A percentile compares a stretch with the other conserved stretches of the same genome.
phyloP scores from a whole-genome alignment of 345 rosid species.

The Cardamine occulta region DNA sequence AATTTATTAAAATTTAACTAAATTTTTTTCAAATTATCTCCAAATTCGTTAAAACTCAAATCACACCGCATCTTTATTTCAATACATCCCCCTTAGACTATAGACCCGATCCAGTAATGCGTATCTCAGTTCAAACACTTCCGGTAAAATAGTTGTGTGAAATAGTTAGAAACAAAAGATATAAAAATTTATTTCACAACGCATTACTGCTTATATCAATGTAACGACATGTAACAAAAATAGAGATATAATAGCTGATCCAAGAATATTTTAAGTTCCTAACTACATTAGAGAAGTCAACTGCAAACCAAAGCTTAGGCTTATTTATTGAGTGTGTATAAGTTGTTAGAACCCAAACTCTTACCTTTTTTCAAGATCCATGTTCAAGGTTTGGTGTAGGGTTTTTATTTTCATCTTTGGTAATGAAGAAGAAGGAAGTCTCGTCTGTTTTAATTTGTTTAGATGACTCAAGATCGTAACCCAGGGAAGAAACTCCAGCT shows the following conservation, averaged over 20 bases:
- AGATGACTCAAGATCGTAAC: conserved; percentile 75
- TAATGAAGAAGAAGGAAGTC: neutral
- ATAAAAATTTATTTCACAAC: conserved; percentile 3
- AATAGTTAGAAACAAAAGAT: neutral
- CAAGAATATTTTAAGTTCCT: conserved; percentile 27
- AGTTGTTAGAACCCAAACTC: conserved; percentile 26
- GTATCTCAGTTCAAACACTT: neutral
- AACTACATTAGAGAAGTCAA: conserved; percentile 35
- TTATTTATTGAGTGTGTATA: conserved; percentile 44
- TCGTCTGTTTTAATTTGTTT: conserved; percentile 21
- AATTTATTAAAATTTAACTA: too few species aligned
- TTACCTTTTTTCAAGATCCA: conserved; percentile 12
- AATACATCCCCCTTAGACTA: too few species aligned
- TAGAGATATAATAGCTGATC: conserved; percentile 9
- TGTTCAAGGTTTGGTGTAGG: conserved; percentile 7
- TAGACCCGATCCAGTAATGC: neutral
- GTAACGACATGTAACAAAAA: conserved; percentile 1
- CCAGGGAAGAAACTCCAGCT: conserved; percentile 90
- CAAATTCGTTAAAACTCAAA: too few species aligned
- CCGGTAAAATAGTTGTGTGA: neutral
- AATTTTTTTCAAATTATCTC: too few species aligned
- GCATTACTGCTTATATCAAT: neutral
- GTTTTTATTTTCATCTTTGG: conserved; percentile 5
- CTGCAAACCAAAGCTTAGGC: conserved; percentile 20
- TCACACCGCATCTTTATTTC: too few species aligned